phyloP scores from a whole-genome alignment of 1,284 basidiomycete genomes.

The Kwoniella shivajii region DNA sequence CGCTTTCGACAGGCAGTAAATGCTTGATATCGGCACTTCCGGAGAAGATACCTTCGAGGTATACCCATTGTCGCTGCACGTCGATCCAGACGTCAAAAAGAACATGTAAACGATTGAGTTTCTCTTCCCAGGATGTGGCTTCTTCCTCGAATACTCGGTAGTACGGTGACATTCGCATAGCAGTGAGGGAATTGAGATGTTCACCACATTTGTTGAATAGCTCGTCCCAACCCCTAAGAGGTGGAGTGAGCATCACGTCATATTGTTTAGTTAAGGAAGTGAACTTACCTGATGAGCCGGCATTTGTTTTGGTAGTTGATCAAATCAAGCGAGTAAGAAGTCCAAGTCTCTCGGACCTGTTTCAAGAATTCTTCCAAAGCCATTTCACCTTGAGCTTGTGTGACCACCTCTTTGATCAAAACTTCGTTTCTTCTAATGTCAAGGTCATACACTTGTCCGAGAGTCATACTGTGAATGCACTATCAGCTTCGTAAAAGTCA shows the following conservation, averaged over 20 bases:
- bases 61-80: constrained; percentile 99
- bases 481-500: neutral
- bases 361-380: constrained; percentile 91
- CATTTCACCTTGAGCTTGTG: constrained; percentile 99
- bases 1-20: constrained; percentile 93
- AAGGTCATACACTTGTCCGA: constrained; percentile 96
- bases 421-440: constrained; percentile 91
- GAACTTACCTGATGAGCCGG: constrained; percentile 79
- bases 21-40: constrained; percentile 98
- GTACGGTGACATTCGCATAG: constrained; percentile 97
- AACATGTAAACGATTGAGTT: constrained; percentile 90
- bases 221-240: constrained; percentile 88
- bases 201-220: constrained; percentile 95
- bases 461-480: constrained; percentile 69
- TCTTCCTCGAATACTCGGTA: constrained; percentile 97
- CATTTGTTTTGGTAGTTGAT: constrained; percentile 99
- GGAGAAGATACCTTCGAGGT: constrained; percentile 98
- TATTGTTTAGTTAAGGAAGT: too few species aligned
- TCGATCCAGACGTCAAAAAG: constrained; percentile 99
- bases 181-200: constrained; percentile 90
- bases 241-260: constrained; percentile 4
- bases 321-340: constrained; percentile 90
- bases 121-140: constrained; percentile 90
- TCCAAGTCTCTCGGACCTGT: constrained; percentile 96
- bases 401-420: constrained; percentile 89